These are phyloP conservation scores for Stentor roeselii DNA, from an alignment of 73 alveolate species.

Conservation along the genomic window DNA sequence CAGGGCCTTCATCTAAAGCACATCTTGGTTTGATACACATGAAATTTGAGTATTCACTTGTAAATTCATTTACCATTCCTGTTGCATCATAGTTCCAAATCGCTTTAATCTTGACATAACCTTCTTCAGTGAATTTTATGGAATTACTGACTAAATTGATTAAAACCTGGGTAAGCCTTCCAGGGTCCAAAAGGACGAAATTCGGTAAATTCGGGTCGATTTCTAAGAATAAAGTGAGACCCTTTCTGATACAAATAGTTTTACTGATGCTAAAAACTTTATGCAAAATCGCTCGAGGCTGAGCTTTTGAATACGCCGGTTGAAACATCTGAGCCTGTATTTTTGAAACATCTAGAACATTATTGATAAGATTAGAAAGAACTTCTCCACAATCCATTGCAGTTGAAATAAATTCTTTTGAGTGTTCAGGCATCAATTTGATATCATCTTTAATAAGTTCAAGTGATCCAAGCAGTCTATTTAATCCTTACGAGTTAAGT, in stretches of 20 bases:
- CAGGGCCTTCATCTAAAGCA: background rate
- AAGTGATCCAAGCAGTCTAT: constrained; percentile 27
- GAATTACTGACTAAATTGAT: constrained; percentile 51
- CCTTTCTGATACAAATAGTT: constrained; percentile 16
- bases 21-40: background rate
- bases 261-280: background rate
- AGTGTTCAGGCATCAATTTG: background rate
- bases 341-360: constrained; percentile 43
- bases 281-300: background rate
- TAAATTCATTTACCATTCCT: background rate
- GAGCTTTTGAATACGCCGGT: constrained; percentile 17
- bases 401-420: background rate
- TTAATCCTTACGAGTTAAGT: constrained; percentile 30
- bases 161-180: constrained; percentile 41
- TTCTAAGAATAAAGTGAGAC: constrained; percentile 31
- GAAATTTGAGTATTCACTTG: background rate
- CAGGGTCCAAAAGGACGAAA: constrained; percentile 14
- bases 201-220: constrained; percentile 11
- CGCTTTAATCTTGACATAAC: constrained; percentile 35
- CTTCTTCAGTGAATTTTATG: constrained; percentile 44
- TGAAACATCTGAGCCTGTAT: constrained; percentile 33
- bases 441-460: constrained; percentile 27
- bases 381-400: constrained; percentile 35
- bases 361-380: constrained; percentile 43
- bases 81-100: background rate